phyloP scores from a whole-genome alignment of 2,329 filamentous ascomycete genomes.

The Arthroderma sp. region DNA sequence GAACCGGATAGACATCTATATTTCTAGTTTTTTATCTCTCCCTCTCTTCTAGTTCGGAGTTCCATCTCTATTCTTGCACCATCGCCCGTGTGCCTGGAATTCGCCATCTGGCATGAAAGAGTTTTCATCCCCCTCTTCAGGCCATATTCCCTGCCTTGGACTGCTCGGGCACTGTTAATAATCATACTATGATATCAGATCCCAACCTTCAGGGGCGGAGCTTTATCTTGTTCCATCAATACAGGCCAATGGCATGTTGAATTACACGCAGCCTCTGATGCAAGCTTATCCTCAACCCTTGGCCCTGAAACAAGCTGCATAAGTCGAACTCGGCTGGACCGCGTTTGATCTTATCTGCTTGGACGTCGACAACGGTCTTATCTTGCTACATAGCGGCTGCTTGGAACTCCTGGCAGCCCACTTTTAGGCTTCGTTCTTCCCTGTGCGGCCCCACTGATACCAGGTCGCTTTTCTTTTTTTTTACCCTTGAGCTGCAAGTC shows the following conservation, averaged over 20 bases:
- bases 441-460: slow-evolving; percentile 1
- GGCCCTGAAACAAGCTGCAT: neutral
- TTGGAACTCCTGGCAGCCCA: neutral
- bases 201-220: neutral
- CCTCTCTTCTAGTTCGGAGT: neutral
- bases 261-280: neutral
- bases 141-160: neutral
- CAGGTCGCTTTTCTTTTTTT: neutral
- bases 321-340: neutral
- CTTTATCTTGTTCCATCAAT: neutral
- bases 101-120: neutral
- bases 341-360: neutral
- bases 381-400: neutral
- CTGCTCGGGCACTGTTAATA: neutral
- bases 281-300: neutral
- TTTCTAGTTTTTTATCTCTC: neutral
- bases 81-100: neutral
- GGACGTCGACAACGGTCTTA: neutral
- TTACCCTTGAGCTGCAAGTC: neutral
- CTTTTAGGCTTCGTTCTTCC: neutral
- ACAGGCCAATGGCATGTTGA: neutral
- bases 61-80: neutral
- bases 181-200: slow-evolving; percentile 1
- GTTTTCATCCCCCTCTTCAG: neutral
- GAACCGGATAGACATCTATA: neutral